Conservation (phyloP, 208 protist genomes). For the Acanthamoeba lugdunensis region DNA sequence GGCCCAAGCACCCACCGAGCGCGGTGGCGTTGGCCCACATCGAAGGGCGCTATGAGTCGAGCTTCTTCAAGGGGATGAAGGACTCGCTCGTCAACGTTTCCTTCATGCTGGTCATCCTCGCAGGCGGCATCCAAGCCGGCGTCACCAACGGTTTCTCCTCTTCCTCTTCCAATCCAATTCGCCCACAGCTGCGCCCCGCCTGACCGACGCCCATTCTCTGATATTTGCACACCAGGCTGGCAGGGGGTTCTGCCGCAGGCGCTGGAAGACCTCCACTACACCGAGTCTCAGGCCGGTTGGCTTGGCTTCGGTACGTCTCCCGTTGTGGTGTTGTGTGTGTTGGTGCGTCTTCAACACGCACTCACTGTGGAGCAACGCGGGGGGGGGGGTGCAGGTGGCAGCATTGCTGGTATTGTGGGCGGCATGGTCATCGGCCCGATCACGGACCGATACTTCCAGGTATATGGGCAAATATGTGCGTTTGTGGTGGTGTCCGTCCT, state of each 20-base stretch:
- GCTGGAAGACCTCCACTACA: slow-evolving; percentile 26
- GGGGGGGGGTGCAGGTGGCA: not conserved
- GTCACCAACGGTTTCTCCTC: slow-evolving; percentile 28
- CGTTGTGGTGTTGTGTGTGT: not conserved
- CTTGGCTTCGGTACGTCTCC: slow-evolving; percentile 27
- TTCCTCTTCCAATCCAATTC: too few species aligned
- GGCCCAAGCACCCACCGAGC: slow-evolving; percentile 31
- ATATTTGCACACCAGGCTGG: not conserved
- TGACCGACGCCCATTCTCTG: too few species aligned
- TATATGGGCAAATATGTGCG: not conserved
- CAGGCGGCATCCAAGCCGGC: slow-evolving; percentile 46
- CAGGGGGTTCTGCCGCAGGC: slow-evolving; percentile 31
- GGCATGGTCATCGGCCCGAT: slow-evolving; percentile 13
- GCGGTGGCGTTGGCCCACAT: slow-evolving; percentile 50
- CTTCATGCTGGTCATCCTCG: slow-evolving; percentile 45
- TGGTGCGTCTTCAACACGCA: not conserved
- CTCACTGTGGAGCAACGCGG: too few species aligned
- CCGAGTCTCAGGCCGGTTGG: slow-evolving; percentile 40
- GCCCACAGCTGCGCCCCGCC: too few species aligned
- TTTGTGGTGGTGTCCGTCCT: too few species aligned
- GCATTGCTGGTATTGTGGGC: slow-evolving; percentile 38
- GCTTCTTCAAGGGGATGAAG: slow-evolving; percentile 32
- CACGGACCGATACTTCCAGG: slow-evolving; percentile 11
- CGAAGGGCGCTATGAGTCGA: slow-evolving; percentile 43
- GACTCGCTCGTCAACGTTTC: slow-evolving; percentile 36